Evolutionary conservation across 441 rosid genomes (phyloP).

Genomic region (Jatropha podagrica): DNA sequence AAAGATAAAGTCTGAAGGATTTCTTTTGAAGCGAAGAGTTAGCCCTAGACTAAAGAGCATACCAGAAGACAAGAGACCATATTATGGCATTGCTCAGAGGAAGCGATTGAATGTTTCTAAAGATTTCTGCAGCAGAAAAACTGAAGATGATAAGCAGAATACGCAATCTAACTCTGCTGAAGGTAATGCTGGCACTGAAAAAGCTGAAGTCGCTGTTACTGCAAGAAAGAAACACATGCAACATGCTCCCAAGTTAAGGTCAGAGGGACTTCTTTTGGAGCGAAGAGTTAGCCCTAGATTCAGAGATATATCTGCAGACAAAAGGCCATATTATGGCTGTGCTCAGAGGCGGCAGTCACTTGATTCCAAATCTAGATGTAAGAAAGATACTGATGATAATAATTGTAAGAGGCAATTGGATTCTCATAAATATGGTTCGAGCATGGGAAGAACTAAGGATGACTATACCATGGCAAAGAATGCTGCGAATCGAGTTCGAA

Average conservation of each 20-base stretch:
- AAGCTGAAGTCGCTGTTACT: conserved; percentile 3
- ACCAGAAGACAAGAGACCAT: conserved; percentile 2
- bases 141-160: background rate
- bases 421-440: background rate
- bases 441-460: background rate
- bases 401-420: background rate
- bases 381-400: conserved; percentile 9
- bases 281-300: conserved; percentile 26
- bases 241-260: background rate
- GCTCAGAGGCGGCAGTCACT: background rate
- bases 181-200: background rate
- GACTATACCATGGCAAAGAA: background rate
- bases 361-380: background rate
- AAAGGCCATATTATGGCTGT: conserved; percentile 5
- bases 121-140: conserved; percentile 2
- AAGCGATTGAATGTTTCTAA: background rate
- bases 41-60: conserved; percentile 20
- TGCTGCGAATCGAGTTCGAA: background rate
- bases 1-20: conserved; percentile 9
- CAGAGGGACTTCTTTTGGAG: conserved; percentile 10
- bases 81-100: conserved; percentile 10
- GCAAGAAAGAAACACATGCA: background rate
- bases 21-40: conserved; percentile 9
- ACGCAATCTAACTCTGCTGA: background rate
- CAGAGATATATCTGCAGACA: conserved; percentile 12